A percentile compares a stretch with the other conserved stretches of the same genome.
Conservation (phyloP, 1,284 basidiomycete species). For the Tilletia horrida region DNA sequence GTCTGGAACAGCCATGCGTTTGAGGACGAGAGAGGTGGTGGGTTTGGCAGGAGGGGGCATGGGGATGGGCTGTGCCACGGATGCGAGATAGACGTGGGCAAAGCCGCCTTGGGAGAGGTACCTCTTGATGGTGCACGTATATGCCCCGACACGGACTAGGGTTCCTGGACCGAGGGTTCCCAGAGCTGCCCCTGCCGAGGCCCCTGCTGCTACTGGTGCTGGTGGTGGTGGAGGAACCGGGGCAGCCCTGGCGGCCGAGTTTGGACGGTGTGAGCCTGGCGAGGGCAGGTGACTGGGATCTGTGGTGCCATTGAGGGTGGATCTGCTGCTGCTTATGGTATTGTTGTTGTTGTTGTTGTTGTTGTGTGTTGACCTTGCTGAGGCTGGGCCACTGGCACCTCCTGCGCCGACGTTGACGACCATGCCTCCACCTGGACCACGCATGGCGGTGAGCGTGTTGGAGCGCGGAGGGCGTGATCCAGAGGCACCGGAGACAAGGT, state of each 20-base stretch:
- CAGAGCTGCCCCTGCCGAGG: not conserved
- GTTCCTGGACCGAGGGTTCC: conserved; percentile 65
- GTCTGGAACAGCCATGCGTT: conserved; percentile 89
- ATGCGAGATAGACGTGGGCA: conserved; percentile 94
- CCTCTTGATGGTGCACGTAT: conserved; percentile 77
- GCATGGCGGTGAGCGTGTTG: not conserved
- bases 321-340: too few species aligned
- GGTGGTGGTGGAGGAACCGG: too few species aligned
- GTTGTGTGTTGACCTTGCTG: too few species aligned
- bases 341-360: too few species aligned
- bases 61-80: conserved; percentile 72
- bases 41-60: conserved; percentile 38
- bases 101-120: conserved; percentile 98
- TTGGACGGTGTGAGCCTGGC: too few species aligned
- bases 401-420: too few species aligned
- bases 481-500: not conserved
- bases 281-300: too few species aligned
- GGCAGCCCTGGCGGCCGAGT: too few species aligned
- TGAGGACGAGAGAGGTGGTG: conserved; percentile 86
- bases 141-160: conserved; percentile 82
- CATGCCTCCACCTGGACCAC: not conserved
- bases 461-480: not conserved
- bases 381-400: too few species aligned
- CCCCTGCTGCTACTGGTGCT: too few species aligned
- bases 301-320: too few species aligned